phyloP scores from a whole-genome alignment of 805 yeast genomes.

The Lipomyces mesembrius region DNA sequence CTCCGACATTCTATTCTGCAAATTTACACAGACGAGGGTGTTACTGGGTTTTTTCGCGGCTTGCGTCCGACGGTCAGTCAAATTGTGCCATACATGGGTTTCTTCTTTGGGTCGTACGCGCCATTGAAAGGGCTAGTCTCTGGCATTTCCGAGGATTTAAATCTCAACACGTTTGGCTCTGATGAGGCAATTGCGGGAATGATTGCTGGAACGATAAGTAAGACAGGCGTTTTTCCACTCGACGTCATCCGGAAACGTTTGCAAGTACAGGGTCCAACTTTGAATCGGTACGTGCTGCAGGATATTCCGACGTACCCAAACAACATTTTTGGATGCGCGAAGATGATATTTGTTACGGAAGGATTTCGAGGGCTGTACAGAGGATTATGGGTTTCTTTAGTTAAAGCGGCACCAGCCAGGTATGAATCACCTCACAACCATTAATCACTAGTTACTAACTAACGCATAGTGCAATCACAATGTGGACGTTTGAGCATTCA shows the following conservation, averaged over 20 bases:
- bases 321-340: conserved; percentile 45
- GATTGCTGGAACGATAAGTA: conserved; percentile 75
- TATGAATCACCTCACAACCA: not conserved
- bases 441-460: not conserved
- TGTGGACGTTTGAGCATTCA: conserved; percentile 63
- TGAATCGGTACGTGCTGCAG: conserved; percentile 20
- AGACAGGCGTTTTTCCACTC: conserved; percentile 78
- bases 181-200: conserved; percentile 67
- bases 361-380: conserved; percentile 73
- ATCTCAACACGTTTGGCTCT: conserved; percentile 36
- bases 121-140: conserved; percentile 16
- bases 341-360: conserved; percentile 55
- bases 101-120: conserved; percentile 53
- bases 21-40: conserved; percentile 52
- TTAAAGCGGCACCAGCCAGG: conserved; percentile 74
- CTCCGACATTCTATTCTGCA: conserved; percentile 42
- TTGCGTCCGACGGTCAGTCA: conserved; percentile 58
- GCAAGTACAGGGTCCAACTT: conserved; percentile 59
- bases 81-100: conserved; percentile 71
- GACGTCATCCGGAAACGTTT: conserved; percentile 80
- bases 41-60: conserved; percentile 57
- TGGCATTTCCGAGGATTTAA: not conserved
- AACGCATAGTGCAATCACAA: conserved; percentile 57
- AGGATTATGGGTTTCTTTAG: conserved; percentile 70
- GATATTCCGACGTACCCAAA: conserved; percentile 32